These are phyloP conservation scores for Beauveria pseudobassiana DNA, from an alignment of 2,329 filamentous ascomycete species.

Conservation along the genomic window DNA sequence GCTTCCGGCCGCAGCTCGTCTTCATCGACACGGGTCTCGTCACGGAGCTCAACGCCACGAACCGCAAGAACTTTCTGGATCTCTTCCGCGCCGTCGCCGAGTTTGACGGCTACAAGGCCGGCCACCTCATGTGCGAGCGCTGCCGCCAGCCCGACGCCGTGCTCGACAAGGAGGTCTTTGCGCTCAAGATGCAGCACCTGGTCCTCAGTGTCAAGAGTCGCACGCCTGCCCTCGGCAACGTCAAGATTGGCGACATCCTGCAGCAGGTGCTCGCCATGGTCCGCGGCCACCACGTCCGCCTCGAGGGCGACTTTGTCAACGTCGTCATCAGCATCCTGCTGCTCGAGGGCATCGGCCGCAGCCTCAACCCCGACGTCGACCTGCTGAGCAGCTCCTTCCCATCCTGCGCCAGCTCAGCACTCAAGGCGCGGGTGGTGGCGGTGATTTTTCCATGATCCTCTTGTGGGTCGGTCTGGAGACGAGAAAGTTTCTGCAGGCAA, in stretches of 20 bases:
- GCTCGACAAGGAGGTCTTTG: conserved; percentile 82
- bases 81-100: conserved; percentile 94
- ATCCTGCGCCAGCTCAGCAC: conserved; percentile 84
- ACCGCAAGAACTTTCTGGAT: conserved; percentile 86
- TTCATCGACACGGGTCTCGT: conserved; percentile 97
- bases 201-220: conserved; percentile 83
- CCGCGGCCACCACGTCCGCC: conserved; percentile 78
- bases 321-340: conserved; percentile 92
- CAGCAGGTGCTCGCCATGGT: conserved; percentile 91
- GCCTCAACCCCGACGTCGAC: conserved; percentile 78
- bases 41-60: conserved; percentile 81
- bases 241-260: conserved; percentile 93
- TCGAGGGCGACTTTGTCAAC: conserved; percentile 97
- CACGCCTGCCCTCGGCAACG: conserved; percentile 85
- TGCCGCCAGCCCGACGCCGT: conserved; percentile 90
- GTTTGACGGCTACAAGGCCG: conserved; percentile 93
- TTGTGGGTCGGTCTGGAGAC: conserved; percentile 90
- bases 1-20: conserved; percentile 86
- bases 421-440: conserved; percentile 63
- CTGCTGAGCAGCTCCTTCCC: conserved; percentile 79
- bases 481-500: conserved; percentile 80
- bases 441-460: conserved; percentile 78
- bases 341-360: conserved; percentile 87
- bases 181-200: conserved; percentile 93
- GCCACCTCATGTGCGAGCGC: conserved; percentile 90